These are phyloP conservation scores for Colletotrichum costaricense DNA, from an alignment of 2,329 filamentous ascomycete species.

Conservation along the genomic window DNA sequence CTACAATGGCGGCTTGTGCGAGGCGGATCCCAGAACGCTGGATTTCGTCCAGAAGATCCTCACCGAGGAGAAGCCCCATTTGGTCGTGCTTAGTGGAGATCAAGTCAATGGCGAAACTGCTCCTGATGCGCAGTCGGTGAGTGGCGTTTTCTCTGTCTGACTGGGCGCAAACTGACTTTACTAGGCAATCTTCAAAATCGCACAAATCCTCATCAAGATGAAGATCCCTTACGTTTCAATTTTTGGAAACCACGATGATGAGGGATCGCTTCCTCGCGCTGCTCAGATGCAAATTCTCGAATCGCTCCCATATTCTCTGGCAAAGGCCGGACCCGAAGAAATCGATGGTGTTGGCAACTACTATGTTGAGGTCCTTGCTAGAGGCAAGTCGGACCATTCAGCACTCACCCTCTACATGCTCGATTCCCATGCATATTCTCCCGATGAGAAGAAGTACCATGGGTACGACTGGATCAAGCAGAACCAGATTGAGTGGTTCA, in stretches of 20 bases:
- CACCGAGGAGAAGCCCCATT: slow-evolving; percentile 92
- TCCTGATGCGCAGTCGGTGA: slow-evolving; percentile 86
- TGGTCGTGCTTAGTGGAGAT: slow-evolving; percentile 92
- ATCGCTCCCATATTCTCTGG: slow-evolving; percentile 88
- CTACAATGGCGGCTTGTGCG: slow-evolving; percentile 80
- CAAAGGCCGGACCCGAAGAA: slow-evolving; percentile 82
- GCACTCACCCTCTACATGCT: slow-evolving; percentile 95
- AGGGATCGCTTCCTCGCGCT: slow-evolving; percentile 80
- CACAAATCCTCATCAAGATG: slow-evolving; percentile 83
- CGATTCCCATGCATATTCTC: slow-evolving; percentile 92
- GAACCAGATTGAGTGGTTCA: slow-evolving; percentile 96
- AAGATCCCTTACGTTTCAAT: slow-evolving; percentile 94
- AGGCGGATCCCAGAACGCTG: slow-evolving; percentile 90
- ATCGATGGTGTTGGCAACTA: slow-evolving; percentile 96
- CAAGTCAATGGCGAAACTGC: slow-evolving; percentile 95
- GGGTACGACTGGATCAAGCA: slow-evolving; percentile 98
- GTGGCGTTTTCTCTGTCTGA: slow-evolving; percentile 40
- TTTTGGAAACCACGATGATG: slow-evolving; percentile 98
- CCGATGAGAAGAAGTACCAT: slow-evolving; percentile 86
- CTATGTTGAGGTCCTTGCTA: slow-evolving; percentile 87
- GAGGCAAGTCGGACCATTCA: slow-evolving; percentile 83
- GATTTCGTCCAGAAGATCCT: slow-evolving; percentile 88
- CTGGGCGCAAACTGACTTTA: slow-evolving; percentile 6
- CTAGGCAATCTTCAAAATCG: slow-evolving; percentile 92
- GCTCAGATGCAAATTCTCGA: slow-evolving; percentile 89